A percentile compares a stretch with the other conserved stretches of the same genome.
phyloP scores from a whole-genome alignment of 1,139 yeast genomes.

The Groenewaldozyma auringiensis region DNA sequence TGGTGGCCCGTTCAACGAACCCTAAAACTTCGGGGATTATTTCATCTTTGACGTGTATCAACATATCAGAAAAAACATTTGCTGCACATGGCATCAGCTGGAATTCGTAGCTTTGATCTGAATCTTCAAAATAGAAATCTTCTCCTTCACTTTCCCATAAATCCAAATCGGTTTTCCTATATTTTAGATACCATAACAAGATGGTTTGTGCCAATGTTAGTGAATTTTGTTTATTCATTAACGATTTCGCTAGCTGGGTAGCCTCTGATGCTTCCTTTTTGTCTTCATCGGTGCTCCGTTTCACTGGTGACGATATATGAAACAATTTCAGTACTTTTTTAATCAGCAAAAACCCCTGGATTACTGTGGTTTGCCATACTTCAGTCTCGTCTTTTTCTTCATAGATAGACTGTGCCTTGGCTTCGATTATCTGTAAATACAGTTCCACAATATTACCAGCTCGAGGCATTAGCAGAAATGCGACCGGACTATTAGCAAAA shows the following conservation, averaged over 20 bases:
- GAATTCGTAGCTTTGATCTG: constrained; percentile 65
- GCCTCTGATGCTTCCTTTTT: constrained; percentile 55
- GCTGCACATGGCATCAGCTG: constrained; percentile 87
- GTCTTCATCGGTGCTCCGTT: constrained; percentile 48
- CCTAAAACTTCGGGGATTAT: constrained; percentile 54
- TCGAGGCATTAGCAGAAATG: constrained; percentile 62
- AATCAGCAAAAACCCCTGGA: constrained; percentile 60
- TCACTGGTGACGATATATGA: constrained; percentile 54
- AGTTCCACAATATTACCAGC: constrained; percentile 53
- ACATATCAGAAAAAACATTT: constrained; percentile 68
- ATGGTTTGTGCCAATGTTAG: constrained; percentile 56
- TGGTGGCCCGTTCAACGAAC: constrained; percentile 50
- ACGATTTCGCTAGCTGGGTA: constrained; percentile 42
- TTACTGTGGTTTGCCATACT: constrained; percentile 70
- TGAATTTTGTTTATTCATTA: constrained; percentile 52
- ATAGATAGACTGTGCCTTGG: constrained; percentile 42
- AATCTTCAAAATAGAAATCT: constrained; percentile 83
- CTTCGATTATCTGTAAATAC: constrained; percentile 51
- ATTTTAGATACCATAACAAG: constrained; percentile 62
- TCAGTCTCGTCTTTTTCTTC: constrained; percentile 46
- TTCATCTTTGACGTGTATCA: constrained; percentile 54
- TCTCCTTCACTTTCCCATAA: constrained; percentile 83
- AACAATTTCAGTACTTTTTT: constrained; percentile 57
- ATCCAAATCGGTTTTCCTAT: constrained; percentile 70
- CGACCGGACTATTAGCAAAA: constrained; percentile 53